Conservation (phyloP, 176 grass and related monocot species). For the Carex myosuroides region DNA sequence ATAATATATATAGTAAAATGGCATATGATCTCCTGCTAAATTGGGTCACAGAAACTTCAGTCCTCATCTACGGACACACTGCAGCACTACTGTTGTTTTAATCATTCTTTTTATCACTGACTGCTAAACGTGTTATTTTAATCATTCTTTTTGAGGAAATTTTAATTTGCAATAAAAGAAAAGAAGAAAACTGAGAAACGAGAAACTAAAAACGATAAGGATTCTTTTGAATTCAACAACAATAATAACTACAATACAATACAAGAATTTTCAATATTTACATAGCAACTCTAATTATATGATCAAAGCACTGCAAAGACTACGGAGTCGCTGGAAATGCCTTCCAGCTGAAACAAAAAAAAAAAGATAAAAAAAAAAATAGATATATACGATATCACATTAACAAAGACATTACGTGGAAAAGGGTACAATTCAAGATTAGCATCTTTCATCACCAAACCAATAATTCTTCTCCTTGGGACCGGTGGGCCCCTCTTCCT, state of each 20-base stretch:
- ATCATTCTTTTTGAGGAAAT: no score
- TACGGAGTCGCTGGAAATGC: neutral
- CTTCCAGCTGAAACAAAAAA: neutral
- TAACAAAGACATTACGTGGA: neutral
- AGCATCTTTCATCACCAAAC: slow-evolving; percentile 79
- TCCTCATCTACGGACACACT: neutral
- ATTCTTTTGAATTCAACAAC: no score
- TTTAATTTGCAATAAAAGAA: no score
- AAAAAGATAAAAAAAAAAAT: neutral
- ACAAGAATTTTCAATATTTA: no score
- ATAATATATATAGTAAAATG: neutral
- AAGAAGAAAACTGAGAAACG: no score
- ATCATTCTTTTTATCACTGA: no score
- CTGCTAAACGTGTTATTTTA: no score
- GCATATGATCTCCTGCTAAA: neutral
- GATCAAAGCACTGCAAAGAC: neutral
- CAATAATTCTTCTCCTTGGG: slow-evolving; percentile 93
- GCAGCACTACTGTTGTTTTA: no score
- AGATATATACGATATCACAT: neutral
- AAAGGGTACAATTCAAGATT: slow-evolving; percentile 13
- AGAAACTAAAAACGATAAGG: no score
- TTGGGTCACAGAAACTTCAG: neutral
- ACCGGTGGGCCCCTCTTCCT: slow-evolving; percentile 78
- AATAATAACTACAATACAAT: no score
- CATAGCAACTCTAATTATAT: no score